phyloP scores from a whole-genome alignment of 768 basidiomycete genomes.

The Tubosaeta sp. region DNA sequence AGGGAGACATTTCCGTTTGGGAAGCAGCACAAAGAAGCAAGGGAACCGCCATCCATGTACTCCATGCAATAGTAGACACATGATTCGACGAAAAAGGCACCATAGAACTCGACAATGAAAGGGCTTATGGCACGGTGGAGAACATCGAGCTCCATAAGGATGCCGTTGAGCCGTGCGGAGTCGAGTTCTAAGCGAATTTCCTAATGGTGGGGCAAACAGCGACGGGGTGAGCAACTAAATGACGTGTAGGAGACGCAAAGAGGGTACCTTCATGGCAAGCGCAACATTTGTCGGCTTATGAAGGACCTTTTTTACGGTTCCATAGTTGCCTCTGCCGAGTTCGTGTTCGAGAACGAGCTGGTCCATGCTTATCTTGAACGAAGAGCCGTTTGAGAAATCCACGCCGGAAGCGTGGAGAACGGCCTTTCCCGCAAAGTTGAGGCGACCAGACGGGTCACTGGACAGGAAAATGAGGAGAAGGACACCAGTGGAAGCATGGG shows the following conservation, averaged over 20 bases:
- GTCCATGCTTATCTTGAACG: slow-evolving; percentile 92
- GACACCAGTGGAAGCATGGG: slow-evolving; percentile 4
- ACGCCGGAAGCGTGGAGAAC: slow-evolving; percentile 86
- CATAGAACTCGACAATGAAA: slow-evolving; percentile 97
- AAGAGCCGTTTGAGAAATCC: slow-evolving; percentile 85
- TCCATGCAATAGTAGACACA: slow-evolving; percentile 99
- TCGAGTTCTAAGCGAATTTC: slow-evolving; percentile 98
- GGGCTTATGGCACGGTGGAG: slow-evolving; percentile 89
- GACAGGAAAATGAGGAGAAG: slow-evolving; percentile 1
- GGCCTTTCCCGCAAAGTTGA: slow-evolving; percentile 92
- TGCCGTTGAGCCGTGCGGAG: slow-evolving; percentile 87
- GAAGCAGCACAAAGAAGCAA: slow-evolving; percentile 69
- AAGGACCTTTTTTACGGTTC: slow-evolving; percentile 92
- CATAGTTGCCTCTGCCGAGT: slow-evolving; percentile 94
- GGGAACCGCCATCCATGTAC: slow-evolving; percentile 97
- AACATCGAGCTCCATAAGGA: slow-evolving; percentile 98
- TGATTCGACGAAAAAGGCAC: slow-evolving; percentile 99
- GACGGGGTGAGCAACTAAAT: not conserved
- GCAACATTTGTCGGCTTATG: slow-evolving; percentile 92
- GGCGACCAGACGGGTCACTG: slow-evolving; percentile 93
- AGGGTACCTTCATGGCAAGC: slow-evolving; percentile 96
- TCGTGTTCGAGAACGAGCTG: slow-evolving; percentile 90
- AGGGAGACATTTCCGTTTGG: slow-evolving; percentile 35
- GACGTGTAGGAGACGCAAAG: slow-evolving; percentile 3
- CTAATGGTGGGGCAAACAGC: slow-evolving; percentile 38